Base-by-base conservation (phyloP, 495 filamentous ascomycete genomes). In the Aspergillus haitiensis region DNA sequence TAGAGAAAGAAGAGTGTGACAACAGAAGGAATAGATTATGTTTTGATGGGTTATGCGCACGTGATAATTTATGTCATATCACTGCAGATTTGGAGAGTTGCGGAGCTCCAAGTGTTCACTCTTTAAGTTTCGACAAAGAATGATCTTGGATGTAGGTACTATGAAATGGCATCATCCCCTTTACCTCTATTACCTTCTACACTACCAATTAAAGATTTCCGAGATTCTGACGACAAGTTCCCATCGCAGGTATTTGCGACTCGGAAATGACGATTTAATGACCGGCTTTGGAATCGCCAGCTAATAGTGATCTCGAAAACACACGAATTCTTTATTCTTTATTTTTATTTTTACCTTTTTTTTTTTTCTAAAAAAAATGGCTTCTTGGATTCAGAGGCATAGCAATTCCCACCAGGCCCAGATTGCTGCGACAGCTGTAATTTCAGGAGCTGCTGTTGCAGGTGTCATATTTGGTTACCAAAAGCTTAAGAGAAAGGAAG, bases 391-490 rank as follows among this genome's bases (percentile, higher is more conserved):
- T 58, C 76, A 81, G 57, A 75, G 81, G 34, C 74, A 82, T 39
- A 75, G 76, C 60, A 74, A 74, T 42, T 80, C 81, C 15, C 80
- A 83, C 45, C 73, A 78, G 61, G 78, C 79, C 3, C 92, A 93
- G 72, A 80, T 96, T 51, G 86, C 84, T 18, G 84, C 88, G 13
- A 91, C 90, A 0, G 91, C 91, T 6, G 75, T 92, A 6, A 74
- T 90, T 6, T 93, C 90, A 0, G 90, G 89, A 21, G 84, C 85
- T 37, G 82, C 89, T 33, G 89, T 90, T 32, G 90, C 89, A 9
- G 79, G 82, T 40, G 79, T 84, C 10, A 86, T 96, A 39, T 76
- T 90, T 52, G 84, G 87, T 45, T 89, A 86, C 63, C 90, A 94
- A 66, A 80, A 81, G 55, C 77, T 88, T 39, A 80, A 78, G 51